phyloP scores from a whole-genome alignment of 1,284 basidiomycete genomes.

The Cryptococcus sp. region DNA sequence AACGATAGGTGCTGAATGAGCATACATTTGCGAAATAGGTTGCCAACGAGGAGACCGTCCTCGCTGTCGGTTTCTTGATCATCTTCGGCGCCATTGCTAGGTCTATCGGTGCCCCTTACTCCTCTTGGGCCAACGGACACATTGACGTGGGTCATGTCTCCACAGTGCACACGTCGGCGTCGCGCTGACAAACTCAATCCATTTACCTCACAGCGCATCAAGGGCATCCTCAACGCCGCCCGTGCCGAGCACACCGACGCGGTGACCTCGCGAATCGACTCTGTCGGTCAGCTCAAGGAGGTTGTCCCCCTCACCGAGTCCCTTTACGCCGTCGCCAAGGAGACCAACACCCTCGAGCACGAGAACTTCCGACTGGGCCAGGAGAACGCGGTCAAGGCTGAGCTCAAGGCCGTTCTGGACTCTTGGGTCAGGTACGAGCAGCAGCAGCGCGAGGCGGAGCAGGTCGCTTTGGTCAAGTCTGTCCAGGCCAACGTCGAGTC shows the following conservation, averaged over 20 bases:
- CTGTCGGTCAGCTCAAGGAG: slow-evolving; percentile 90
- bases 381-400: slow-evolving; percentile 79
- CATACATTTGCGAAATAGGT: slow-evolving; percentile 58
- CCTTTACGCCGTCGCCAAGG: slow-evolving; percentile 93
- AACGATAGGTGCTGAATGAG: neutral
- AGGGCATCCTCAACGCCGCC: slow-evolving; percentile 75
- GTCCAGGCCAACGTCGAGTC: slow-evolving; percentile 86
- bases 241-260: slow-evolving; percentile 89
- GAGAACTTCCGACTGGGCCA: slow-evolving; percentile 89
- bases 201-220: slow-evolving; percentile 61
- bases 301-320: slow-evolving; percentile 86
- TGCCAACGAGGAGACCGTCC: slow-evolving; percentile 90
- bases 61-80: slow-evolving; percentile 79
- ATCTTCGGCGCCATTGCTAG: slow-evolving; percentile 84
- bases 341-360: slow-evolving; percentile 88
- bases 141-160: slow-evolving; percentile 59
- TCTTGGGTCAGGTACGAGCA: slow-evolving; percentile 98
- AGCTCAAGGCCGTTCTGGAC: slow-evolving; percentile 94
- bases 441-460: slow-evolving; percentile 93
- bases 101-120: slow-evolving; percentile 80
- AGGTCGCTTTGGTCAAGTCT: slow-evolving; percentile 81
- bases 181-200: neutral
- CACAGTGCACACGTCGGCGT: neutral
- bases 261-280: slow-evolving; percentile 87
- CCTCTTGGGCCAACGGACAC: slow-evolving; percentile 86